Evolutionary conservation across 1,139 yeast species (phyloP), one percentile per base, ranked within the genome.

Genomic region (Protomyces inundatus): DNA sequence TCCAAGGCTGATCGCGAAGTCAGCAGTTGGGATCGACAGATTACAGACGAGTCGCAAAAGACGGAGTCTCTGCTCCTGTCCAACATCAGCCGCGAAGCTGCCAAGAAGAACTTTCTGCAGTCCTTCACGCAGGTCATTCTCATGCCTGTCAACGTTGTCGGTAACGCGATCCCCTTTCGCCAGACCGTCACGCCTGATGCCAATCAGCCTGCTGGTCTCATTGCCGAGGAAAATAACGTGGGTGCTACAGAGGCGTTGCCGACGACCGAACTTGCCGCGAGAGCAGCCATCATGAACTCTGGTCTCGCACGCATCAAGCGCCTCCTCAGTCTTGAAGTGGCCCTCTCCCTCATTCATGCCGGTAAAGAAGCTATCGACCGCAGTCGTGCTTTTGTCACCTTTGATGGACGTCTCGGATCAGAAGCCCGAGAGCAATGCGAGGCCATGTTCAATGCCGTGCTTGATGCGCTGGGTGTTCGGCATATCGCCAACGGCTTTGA

Each of bases 401-500:
- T 80, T 66, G 74, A 64, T 53, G 76, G 71, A 56, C 72, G 65
- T 33, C 72, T 73, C 46, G 77, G 72, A 55, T 71, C 61, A 23
- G 75, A 66, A 62, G 77, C 76, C 16, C 70, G 69, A 57, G 71
- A 67, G 63, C 74, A 80, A 65, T 75, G 80, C 67, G 78, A 88
- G 74, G 81, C 81, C 34, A 78, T 90, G 1, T 93, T 90, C 71
- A 84, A 85, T 23, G 83, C 82, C 56, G 81, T 88, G 37, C 77
- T 91, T 12, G 82, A 81, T 3, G 77, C 82, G 4, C 77, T 91
- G n/a, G 88, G 93, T 3, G 80, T 80, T 30, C 79, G 83, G 33
- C 98, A 93, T 74, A 80, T 93, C 23, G 81, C 82, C 67, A 85
- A 84, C 0, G 98, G 98, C 0, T 93, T 93, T 73, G 86, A 84